phyloP scores from a whole-genome alignment of 139 green algal species.

The Chlorella vulgaris region DNA sequence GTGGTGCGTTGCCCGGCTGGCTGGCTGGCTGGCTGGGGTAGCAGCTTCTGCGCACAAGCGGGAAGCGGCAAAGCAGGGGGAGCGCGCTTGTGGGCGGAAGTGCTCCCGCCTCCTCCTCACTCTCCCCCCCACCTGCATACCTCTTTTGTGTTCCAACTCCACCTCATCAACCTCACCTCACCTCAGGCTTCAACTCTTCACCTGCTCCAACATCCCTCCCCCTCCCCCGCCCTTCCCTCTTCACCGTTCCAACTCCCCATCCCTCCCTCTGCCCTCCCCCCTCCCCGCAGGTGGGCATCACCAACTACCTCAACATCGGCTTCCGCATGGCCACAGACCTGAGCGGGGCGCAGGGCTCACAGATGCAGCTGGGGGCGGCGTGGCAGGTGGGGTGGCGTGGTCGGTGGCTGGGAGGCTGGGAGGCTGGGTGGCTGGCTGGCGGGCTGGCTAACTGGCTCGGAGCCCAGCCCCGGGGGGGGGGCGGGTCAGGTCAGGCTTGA shows the following conservation, averaged over 20 bases:
- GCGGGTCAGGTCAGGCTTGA: too few relatives aligned
- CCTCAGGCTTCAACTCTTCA: background rate
- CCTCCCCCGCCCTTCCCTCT: too few relatives aligned
- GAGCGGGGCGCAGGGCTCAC: background rate
- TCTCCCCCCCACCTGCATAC: too few relatives aligned
- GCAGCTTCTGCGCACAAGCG: background rate
- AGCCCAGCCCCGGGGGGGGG: too few relatives aligned
- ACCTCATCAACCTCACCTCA: too few relatives aligned
- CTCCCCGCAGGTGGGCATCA: constrained; percentile 76
- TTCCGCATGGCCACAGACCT: constrained; percentile 53
- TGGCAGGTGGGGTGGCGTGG: constrained; percentile 53
- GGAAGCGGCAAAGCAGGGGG: too few relatives aligned
- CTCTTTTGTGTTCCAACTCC: too few relatives aligned
- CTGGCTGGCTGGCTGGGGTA: background rate
- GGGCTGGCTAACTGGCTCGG: too few relatives aligned
- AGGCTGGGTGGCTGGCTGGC: background rate
- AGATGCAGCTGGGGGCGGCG: constrained; percentile 45
- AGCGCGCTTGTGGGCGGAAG: too few relatives aligned
- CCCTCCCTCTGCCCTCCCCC: too few relatives aligned
- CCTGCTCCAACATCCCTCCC: constrained; percentile 23
- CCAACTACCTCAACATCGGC: constrained; percentile 84
- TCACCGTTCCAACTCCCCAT: too few relatives aligned
- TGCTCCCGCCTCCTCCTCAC: too few relatives aligned
- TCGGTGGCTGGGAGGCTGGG: background rate
- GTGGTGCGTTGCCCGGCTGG: constrained; percentile 1